Base-by-base conservation (phyloP, 192 early-diverging fungal species). In the Coemansia sp. region DNA sequence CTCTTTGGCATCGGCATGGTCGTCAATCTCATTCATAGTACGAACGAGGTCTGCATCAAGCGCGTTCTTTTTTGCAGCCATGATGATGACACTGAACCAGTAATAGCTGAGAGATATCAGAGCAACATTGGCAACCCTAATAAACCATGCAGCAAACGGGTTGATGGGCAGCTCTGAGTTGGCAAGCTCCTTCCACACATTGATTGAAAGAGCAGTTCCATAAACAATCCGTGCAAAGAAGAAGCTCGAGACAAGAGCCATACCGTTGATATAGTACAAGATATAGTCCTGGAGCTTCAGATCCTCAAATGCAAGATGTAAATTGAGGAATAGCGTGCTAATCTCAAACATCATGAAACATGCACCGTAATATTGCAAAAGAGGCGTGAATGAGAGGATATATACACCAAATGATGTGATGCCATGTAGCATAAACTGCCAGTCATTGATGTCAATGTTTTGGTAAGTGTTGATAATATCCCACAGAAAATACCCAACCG, bases 401-500 rank as follows among this genome's bases (percentile, higher is more conserved):
- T 86, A 94, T 5, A 93, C 92, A 47, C 82, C 69, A 56, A 93
- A 88, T 31, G 90, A 89, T 40, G 83, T 79, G 15, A 91, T 22
- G 8, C 91, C 95, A 62, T 97, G 95, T 15, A 88, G 65, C 56
- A 92, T 89, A 67, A 93, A 93, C 5, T 88, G 91, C 34, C 87
- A 56, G 17, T 91, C 93, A 68, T 86, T 84, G 41, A 89, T 67
- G 45, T 85, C 83, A n/a, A 90, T 56, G 57, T 93, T 79, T 31
- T 75, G 72, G 37, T 92, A 71, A 6, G 83, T 88, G 30, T 88
- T 74, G 50, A 92, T 34, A 0, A 87, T 85, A 72, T 97, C 95
- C 95, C 95, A 97, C 33, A 94, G 65, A 74, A 97, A 97, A 70
- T 94, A 92, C 78, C 94, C 92, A 54, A 88, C 85, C 25, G 89